Percentiles rank a stretch among this genome's conserved stretches.
phyloP scores from a whole-genome alignment of 169 alveolate genomes.

The Plasmodium vivax region DNA sequence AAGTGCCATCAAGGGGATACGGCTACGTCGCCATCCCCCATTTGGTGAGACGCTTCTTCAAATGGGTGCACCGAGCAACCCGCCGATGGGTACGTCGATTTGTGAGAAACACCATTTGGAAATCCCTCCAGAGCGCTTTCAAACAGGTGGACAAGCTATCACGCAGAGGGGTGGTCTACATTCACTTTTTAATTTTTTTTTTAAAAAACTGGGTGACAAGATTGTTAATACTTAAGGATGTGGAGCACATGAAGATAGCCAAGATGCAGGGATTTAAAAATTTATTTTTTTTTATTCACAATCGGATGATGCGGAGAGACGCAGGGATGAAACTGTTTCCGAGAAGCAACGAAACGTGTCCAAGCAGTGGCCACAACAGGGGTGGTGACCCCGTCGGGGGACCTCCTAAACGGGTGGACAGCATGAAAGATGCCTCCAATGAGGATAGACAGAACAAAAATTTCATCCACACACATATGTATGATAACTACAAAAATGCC shows the following conservation, averaged over 20 bases:
- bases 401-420: not conserved
- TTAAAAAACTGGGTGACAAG: constrained; percentile 58
- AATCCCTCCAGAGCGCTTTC: not conserved
- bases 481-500: constrained; percentile 28
- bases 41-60: not conserved
- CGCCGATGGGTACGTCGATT: not conserved
- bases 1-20: not conserved
- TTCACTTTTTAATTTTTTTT: constrained; percentile 37
- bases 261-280: constrained; percentile 53
- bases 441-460: not conserved
- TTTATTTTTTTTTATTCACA: constrained; percentile 62
- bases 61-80: not conserved
- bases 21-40: not conserved
- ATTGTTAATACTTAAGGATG: constrained; percentile 55
- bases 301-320: constrained; percentile 11
- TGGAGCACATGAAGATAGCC: constrained; percentile 73
- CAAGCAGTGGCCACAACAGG: not conserved
- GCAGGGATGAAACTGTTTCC: not conserved
- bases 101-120: not conserved
- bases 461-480: not conserved
- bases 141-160: not conserved
- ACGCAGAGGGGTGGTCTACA: not conserved
- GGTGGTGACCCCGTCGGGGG: not conserved
- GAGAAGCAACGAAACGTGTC: not conserved
- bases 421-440: not conserved